phyloP scores from a whole-genome alignment of 306 rosid genomes.

The Abrus precatorius region DNA sequence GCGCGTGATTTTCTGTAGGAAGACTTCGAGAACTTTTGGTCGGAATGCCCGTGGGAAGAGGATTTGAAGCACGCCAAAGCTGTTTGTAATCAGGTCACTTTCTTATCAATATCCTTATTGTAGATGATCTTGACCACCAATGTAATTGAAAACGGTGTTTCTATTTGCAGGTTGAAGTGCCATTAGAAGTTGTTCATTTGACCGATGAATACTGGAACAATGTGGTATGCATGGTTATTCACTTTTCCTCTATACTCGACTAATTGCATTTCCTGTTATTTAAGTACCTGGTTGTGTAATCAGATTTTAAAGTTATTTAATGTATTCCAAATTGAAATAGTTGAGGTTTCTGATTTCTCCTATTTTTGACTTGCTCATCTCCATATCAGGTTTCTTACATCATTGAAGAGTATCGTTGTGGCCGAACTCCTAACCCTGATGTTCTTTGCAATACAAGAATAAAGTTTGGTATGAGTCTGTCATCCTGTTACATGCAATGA shows the following conservation, averaged over 20 bases:
- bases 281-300: neutral
- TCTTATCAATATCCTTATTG: constrained; percentile 1
- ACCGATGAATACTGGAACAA: constrained; percentile 94
- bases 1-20: constrained; percentile 70
- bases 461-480: constrained; percentile 77
- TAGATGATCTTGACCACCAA: constrained; percentile 8
- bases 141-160: constrained; percentile 20
- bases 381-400: constrained; percentile 80
- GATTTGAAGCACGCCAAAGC: constrained; percentile 86
- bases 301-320: neutral
- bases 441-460: constrained; percentile 97
- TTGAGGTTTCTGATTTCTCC: neutral
- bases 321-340: constrained; percentile 20
- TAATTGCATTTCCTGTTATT: neutral
- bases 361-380: constrained; percentile 34
- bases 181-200: constrained; percentile 92
- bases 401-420: constrained; percentile 89
- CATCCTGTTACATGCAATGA: constrained; percentile 21
- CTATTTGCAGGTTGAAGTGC: constrained; percentile 72
- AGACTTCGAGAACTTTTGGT: constrained; percentile 95
- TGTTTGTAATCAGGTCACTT: constrained; percentile 79
- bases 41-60: constrained; percentile 97
- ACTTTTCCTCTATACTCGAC: neutral
- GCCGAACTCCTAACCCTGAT: constrained; percentile 94
- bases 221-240: constrained; percentile 65